Base-by-base conservation (phyloP, 1,139 yeast genomes). In the Geotrichum reessii region DNA sequence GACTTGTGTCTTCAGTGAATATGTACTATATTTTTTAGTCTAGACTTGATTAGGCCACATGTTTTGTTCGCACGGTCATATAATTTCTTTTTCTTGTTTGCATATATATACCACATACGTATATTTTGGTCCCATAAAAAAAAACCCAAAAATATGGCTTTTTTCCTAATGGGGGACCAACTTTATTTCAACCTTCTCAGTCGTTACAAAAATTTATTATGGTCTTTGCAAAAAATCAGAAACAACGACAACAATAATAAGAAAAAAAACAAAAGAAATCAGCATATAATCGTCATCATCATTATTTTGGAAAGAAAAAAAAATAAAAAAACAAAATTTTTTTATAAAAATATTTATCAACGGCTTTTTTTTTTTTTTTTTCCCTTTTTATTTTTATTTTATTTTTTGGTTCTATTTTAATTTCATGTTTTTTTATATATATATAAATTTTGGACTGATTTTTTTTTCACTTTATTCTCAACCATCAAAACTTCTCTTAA, bases 261-360 rank as follows among this genome's bases (percentile, higher is more conserved):
- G 7, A 37, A 37, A 37, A 31, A 8, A 37, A 14, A 37, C 12
- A 37, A 31, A 31, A 37, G n/a, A 37, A n/a, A 37, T 37, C 42
- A 37, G 42, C 42, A 37, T 14, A 37, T 19, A 37, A 37, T 14
- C 12, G 17, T 37, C 96, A 69, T 88, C 95, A 59, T 86, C 83
- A 66, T 93, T 90, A n/a, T 97, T 88, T 72, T 95, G 99, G 68
- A 90, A 96, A 25, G 89, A 81, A 57, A 93, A 78, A 58, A 53
- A 47, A 51, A 47, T 47, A 12, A 33, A 63, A 76, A 79, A 46
- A 75, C 63, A 21, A 76, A 73, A 17, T 25, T n/a, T 7, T 37
- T 40, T 53, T 31, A 50, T 58, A 52, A 50, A 51, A 56, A 21
- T 58, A 50, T 28, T 48, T 42, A 25, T 47, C 59, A 54, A 49